phyloP scores from a whole-genome alignment of 192 early-diverging fungal species.

The Umbelopsis sp. region DNA sequence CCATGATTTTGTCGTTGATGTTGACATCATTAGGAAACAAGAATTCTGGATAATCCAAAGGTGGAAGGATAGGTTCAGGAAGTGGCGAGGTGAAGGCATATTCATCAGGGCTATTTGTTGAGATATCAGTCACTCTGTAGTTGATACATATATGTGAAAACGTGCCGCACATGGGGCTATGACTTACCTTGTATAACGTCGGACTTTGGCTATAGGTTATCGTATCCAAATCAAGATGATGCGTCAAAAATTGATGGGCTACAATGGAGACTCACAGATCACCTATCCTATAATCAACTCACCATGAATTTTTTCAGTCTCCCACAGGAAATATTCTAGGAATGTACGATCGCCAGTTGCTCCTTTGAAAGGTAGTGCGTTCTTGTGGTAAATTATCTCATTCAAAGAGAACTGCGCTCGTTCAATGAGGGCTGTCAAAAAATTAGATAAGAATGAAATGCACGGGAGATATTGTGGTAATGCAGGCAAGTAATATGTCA shows the following conservation, averaged over 20 bases:
- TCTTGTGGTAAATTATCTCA: slow-evolving; percentile 73
- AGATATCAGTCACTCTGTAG: background rate
- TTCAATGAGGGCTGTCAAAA: slow-evolving; percentile 84
- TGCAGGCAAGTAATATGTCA: no score
- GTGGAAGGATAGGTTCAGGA: slow-evolving; percentile 86
- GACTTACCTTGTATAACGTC: slow-evolving; percentile 69
- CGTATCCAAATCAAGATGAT: background rate
- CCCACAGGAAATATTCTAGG: slow-evolving; percentile 87
- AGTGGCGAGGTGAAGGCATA: slow-evolving; percentile 87
- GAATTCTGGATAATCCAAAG: slow-evolving; percentile 77
- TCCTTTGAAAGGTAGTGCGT: slow-evolving; percentile 66
- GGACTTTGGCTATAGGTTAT: slow-evolving; percentile 61
- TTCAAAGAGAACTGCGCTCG: slow-evolving; percentile 91
- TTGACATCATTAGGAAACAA: slow-evolving; percentile 82
- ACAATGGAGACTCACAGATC: no score
- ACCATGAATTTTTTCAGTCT: slow-evolving; percentile 93
- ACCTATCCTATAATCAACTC: slow-evolving; percentile 22
- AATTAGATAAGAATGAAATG: background rate
- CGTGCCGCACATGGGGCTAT: no score
- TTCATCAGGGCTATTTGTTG: slow-evolving; percentile 79
- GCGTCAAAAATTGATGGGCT: no score
- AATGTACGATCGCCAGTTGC: slow-evolving; percentile 71
- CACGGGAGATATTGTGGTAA: no score
- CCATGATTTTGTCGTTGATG: slow-evolving; percentile 82
- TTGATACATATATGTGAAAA: background rate